Base-by-base conservation (phyloP, 192 early-diverging fungal genomes). In the Podila epicladia region DNA sequence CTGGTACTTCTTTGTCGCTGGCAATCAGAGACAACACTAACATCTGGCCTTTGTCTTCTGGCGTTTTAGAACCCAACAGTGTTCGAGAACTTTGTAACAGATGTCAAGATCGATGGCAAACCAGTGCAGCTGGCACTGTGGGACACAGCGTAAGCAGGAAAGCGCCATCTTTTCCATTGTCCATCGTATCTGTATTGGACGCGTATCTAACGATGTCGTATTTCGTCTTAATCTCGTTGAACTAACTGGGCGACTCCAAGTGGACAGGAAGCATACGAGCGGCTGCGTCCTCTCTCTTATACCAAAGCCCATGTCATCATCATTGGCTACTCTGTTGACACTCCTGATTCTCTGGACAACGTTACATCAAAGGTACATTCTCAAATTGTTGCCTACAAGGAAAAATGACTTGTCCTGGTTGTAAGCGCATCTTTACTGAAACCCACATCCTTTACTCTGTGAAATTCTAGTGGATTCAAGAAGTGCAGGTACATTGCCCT, bases 51-150 rank as follows among this genome's bases (percentile, higher is more conserved):
- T 45, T 45, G 11, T 45, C 33, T 3, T 28, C 41, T 65, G 31
- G 24, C 38, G 61, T 73, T 87, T 38, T 94, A 95, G 82, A 89
- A 94, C 31, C 97, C 97, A 12, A 98, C 97, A 2, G 94, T 97
- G 49, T 98, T 97, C 85, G 97, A 99, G 67, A 98, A 94, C 87
- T 95, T 93, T 71, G 94, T 98, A 58, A 91, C 92, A 37, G 96
- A 97, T 69, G 89, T 99, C 63, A 89, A 93, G 66, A 91, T 93
- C 41, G 93, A 97, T 82, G 94, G 92, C 73, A 93, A 92, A 77
- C 85, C 85, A 49, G 93, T 98, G 19, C 93, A 97, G 83, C 86
- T 99, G 37, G 95, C 94, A 45, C 85, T 98, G 24, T 99, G 96
- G 96, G 97, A 99, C 92, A 98, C 97, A 70, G 96, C 97, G 72